Conservation (phyloP, 805 yeast species). For the Candida taoyuanica region DNA sequence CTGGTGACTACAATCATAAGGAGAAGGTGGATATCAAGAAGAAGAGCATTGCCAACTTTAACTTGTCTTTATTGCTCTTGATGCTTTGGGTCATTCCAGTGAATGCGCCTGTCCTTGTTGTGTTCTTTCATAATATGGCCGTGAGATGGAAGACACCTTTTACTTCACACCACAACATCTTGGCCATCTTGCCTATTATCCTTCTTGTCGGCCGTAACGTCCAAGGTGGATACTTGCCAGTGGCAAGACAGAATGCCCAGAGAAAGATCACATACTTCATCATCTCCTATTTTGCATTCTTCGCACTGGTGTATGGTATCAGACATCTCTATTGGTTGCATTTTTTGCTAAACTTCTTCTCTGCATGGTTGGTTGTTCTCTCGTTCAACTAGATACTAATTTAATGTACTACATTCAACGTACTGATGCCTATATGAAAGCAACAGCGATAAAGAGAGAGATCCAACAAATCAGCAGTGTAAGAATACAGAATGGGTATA, state of each 20-base stretch:
- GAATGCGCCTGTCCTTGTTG: constrained; percentile 71
- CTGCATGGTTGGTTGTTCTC: constrained; percentile 43
- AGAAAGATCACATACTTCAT: constrained; percentile 33
- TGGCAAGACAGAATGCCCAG: constrained; percentile 24
- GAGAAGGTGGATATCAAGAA: constrained; percentile 18
- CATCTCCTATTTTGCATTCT: constrained; percentile 50
- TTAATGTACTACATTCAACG: too few species aligned
- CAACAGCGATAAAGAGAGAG: too few species aligned
- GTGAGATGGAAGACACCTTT: constrained; percentile 81
- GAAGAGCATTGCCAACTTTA: constrained; percentile 47
- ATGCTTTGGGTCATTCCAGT: constrained; percentile 79
- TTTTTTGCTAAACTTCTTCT: constrained; percentile 62
- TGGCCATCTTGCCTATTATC: constrained; percentile 73
- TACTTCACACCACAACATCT: constrained; percentile 77
- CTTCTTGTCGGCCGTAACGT: constrained; percentile 51
- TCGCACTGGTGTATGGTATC: constrained; percentile 68
- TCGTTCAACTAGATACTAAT: constrained; percentile 18
- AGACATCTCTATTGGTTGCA: constrained; percentile 84
- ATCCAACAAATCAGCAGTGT: too few species aligned
- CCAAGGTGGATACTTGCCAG: constrained; percentile 44
- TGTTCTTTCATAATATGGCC: constrained; percentile 74
- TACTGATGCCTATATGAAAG: too few species aligned
- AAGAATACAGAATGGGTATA: too few species aligned
- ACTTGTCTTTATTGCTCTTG: constrained; percentile 56
- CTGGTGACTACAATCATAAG: constrained; percentile 7